phyloP scores from a whole-genome alignment of 495 filamentous ascomycete genomes.

The Oidiodendron maius region DNA sequence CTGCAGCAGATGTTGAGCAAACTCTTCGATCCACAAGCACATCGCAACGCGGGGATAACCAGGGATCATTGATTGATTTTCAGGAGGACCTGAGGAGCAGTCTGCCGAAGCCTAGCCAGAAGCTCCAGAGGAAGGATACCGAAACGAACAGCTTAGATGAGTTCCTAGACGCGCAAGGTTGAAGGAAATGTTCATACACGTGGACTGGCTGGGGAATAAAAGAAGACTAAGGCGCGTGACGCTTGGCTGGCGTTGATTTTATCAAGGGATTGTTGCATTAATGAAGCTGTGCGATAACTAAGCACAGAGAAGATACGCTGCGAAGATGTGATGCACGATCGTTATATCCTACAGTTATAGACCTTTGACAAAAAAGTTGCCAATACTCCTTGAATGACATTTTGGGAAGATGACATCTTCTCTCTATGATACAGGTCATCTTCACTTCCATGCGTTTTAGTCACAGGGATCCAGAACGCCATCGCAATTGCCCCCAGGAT shows the following conservation, averaged over 20 bases:
- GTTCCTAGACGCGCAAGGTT: conserved; percentile 52
- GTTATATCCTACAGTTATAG: too few species aligned
- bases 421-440: too few species aligned
- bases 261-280: neutral
- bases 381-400: too few species aligned
- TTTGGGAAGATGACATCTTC: too few species aligned
- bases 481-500: too few species aligned
- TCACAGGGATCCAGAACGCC: too few species aligned
- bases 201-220: conserved; percentile 13
- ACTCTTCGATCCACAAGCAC: conserved; percentile 36
- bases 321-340: too few species aligned
- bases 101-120: conserved; percentile 23
- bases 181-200: conserved; percentile 12
- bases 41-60: conserved; percentile 15
- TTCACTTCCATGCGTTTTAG: too few species aligned
- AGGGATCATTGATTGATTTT: conserved; percentile 41
- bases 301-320: conserved; percentile 8
- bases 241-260: neutral
- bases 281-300: conserved; percentile 7
- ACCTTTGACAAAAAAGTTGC: too few species aligned
- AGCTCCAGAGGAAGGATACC: conserved; percentile 32
- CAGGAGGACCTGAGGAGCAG: conserved; percentile 40
- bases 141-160: conserved; percentile 43
- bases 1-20: conserved; percentile 29
- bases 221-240: neutral